Evolutionary conservation across 306 rosid genomes (phyloP).

Genomic region (Quercus agrifolia): DNA sequence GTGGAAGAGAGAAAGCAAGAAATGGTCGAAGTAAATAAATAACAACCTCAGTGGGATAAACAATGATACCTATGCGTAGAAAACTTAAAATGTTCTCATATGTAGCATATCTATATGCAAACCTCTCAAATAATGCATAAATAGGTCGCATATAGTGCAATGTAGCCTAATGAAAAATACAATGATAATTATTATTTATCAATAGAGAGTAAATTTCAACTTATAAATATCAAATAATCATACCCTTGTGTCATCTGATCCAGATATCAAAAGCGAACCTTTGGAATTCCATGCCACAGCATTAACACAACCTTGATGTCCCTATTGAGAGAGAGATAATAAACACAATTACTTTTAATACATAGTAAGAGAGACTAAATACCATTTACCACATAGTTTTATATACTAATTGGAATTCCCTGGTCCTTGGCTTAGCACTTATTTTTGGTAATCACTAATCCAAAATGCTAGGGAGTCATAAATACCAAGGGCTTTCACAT

Average conservation of each 20-base stretch:
- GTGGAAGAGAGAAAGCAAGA: not conserved
- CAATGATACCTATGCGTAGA: not conserved
- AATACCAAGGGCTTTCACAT: not conserved
- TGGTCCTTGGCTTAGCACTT: not conserved
- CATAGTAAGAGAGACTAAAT: not conserved
- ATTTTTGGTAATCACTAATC: not conserved
- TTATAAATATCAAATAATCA: slow-evolving; percentile 3
- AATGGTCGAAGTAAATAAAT: not conserved
- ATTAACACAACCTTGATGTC: slow-evolving; percentile 93
- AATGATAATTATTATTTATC: not conserved
- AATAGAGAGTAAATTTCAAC: not conserved
- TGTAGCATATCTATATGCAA: not conserved
- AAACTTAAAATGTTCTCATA: not conserved
- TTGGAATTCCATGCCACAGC: slow-evolving; percentile 88
- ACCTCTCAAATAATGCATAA: not conserved
- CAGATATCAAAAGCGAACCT: slow-evolving; percentile 87
- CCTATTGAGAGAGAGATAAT: slow-evolving; percentile 32
- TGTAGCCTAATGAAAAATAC: not conserved
- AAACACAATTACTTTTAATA: not conserved
- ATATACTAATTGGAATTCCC: not conserved
- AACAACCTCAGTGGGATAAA: not conserved
- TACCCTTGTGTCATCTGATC: slow-evolving; percentile 96
- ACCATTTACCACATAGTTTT: not conserved
- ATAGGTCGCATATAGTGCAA: not conserved
- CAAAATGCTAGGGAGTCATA: not conserved